Base-by-base conservation (phyloP, 441 rosid species). In the Syzygium malaccense region DNA sequence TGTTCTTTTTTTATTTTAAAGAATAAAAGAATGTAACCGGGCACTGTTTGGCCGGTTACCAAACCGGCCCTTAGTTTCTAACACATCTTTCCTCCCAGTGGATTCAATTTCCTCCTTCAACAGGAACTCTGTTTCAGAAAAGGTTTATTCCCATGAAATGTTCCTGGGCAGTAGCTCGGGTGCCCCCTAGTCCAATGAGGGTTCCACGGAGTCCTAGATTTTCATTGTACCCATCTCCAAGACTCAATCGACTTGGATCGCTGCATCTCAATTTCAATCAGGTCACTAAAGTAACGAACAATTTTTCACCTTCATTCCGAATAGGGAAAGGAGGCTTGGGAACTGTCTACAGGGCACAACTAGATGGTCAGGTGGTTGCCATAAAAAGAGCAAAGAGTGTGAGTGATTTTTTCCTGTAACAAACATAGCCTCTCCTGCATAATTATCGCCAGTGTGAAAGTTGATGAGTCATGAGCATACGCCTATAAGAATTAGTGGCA, bases 331-430 rank as follows among this genome's bases (percentile, higher is more conserved):
- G 99, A 56, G 98, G 98, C 54, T 96, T 97, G 87, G 99, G 99
- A 89, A 93, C 93, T 57, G 99, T 98, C 85, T 98, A 95, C 93
- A 97, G 89, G 90, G 99, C 96, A 6, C 62, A 78, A 68, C 92
- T 98, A 85, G 97, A 95, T 48, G 96, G 97, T 83, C 98, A 91
- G 88, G 89, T 94, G 87, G 98, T 98, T 86, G 99, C 99, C 91
- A 93, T 98, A 88, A 98, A 98, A 94, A 95, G 99, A 91, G 99
- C 96, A 85, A 97, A 97, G 93, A 95, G 94, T 98, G 99, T 96
- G 92, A 88, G 88, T 32, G 26, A 25, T 75, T 75, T 64, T 45
- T 64, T 64, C 41, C 15, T 64, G 1, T 30, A 64, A 75, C n/a
- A 37, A 23, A 13, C 25, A 23, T 75, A 75, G 51, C 51, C 83